Percentiles rank a stretch among this genome's conserved stretches.
These are phyloP conservation scores for Sclerotinia glacialis DNA, from an alignment of 2,329 filamentous ascomycete genomes.

Conservation along the genomic window DNA sequence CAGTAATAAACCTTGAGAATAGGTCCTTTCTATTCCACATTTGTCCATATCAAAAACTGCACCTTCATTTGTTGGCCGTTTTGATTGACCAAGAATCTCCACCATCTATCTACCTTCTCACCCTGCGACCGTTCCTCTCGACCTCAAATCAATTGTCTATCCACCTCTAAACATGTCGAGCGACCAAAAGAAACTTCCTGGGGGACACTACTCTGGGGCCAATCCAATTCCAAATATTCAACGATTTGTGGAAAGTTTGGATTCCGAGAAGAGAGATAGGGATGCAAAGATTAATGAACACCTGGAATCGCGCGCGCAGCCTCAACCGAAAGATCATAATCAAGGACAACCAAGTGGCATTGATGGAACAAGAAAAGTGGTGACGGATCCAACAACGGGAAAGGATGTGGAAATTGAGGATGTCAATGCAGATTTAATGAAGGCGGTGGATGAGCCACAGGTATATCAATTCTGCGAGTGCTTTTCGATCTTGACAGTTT, in stretches of 20 bases:
- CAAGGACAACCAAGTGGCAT: slow-evolving; percentile 39
- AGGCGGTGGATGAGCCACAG: slow-evolving; percentile 68
- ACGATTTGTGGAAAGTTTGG: slow-evolving; percentile 62
- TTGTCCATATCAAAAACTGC: neutral
- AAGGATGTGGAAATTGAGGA: slow-evolving; percentile 84
- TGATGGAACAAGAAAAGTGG: slow-evolving; percentile 52
- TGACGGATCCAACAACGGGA: slow-evolving; percentile 86
- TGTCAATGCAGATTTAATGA: slow-evolving; percentile 66
- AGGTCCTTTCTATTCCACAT: neutral
- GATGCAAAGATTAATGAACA: slow-evolving; percentile 68
- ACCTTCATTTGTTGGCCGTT: neutral
- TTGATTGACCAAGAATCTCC: neutral
- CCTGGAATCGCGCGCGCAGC: slow-evolving; percentile 35
- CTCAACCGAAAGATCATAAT: slow-evolving; percentile 46
- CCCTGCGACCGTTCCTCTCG: neutral
- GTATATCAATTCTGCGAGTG: slow-evolving; percentile 44
- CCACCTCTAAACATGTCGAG: slow-evolving; percentile 16
- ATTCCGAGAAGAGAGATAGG: slow-evolving; percentile 72
- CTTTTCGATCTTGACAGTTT: slow-evolving; percentile 10
- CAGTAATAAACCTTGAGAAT: neutral
- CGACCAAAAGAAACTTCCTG: slow-evolving; percentile 24
- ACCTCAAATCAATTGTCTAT: neutral
- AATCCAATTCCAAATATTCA: slow-evolving; percentile 34
- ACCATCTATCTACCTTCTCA: neutral
- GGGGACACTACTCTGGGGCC: slow-evolving; percentile 28